Evolutionary conservation across 2,329 filamentous ascomycete species (phyloP).

Genomic region (Colletotrichum lupini): DNA sequence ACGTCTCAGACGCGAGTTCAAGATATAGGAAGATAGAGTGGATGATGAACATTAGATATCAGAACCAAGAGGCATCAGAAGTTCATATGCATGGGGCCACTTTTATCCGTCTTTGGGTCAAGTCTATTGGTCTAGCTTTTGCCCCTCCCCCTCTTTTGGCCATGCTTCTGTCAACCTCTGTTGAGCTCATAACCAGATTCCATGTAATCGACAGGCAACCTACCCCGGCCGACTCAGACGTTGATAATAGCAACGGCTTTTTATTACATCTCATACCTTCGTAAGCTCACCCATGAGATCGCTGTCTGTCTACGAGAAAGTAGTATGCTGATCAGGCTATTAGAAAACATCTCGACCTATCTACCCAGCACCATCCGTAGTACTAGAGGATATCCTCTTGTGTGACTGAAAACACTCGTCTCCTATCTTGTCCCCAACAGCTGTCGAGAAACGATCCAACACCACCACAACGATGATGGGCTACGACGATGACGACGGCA

Average conservation of each 20-base stretch:
- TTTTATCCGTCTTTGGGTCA: not conserved
- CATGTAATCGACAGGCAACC: too few relatives aligned
- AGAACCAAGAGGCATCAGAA: too few relatives aligned
- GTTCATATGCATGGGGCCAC: not conserved
- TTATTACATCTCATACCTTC: not conserved
- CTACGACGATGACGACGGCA: slow-evolving; percentile 6
- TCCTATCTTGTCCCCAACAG: too few relatives aligned
- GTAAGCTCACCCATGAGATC: not conserved
- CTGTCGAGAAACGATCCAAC: not conserved
- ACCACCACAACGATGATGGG: not conserved
- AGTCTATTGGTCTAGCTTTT: not conserved
- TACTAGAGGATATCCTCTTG: not conserved
- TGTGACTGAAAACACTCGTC: not conserved
- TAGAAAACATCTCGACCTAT: not conserved
- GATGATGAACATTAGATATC: too few relatives aligned
- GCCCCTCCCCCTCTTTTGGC: not conserved
- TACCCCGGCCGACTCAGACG: too few relatives aligned
- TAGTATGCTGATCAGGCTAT: not conserved
- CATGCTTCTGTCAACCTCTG: not conserved
- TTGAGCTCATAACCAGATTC: too few relatives aligned
- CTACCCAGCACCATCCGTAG: not conserved
- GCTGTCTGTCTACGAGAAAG: not conserved
- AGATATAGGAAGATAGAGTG: too few relatives aligned
- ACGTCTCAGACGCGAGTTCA: too few relatives aligned
- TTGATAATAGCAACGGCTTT: too few relatives aligned